Conservation (phyloP, 1,284 basidiomycete genomes). For the Ceratobasidium sp. region DNA sequence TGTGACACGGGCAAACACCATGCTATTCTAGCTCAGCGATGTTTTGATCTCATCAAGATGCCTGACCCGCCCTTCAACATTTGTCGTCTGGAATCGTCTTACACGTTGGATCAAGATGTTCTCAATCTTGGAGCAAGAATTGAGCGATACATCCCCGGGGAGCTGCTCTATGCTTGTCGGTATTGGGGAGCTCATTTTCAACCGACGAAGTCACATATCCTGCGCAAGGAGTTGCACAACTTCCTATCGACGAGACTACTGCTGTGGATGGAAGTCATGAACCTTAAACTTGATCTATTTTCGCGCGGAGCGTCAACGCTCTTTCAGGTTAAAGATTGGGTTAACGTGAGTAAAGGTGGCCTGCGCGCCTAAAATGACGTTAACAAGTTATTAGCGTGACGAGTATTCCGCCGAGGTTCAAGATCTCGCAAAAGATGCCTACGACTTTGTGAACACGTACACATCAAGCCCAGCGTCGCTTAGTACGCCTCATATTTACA, state of each 20-base stretch:
- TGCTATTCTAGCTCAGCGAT: background rate
- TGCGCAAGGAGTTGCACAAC: background rate
- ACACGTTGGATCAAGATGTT: background rate
- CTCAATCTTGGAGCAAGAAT: background rate
- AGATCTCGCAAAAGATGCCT: background rate
- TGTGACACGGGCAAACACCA: background rate
- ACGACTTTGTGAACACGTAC: background rate
- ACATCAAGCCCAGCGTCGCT: background rate
- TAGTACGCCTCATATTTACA: constrained; percentile 4
- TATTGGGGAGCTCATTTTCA: background rate
- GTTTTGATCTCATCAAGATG: background rate
- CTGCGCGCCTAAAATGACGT: background rate
- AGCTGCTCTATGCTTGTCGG: constrained; percentile 2
- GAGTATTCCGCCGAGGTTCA: background rate
- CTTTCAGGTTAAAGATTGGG: background rate
- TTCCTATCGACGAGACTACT: background rate
- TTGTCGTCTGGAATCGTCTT: background rate
- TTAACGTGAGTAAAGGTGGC: background rate
- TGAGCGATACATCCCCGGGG: background rate
- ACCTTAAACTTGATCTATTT: background rate
- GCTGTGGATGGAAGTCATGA: background rate
- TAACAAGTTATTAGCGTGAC: background rate
- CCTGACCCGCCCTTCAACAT: constrained; percentile 13
- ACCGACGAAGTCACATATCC: background rate
- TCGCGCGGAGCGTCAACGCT: background rate